Base-by-base conservation (phyloP, 1,284 basidiomycete genomes). In the Boletus mariae region DNA sequence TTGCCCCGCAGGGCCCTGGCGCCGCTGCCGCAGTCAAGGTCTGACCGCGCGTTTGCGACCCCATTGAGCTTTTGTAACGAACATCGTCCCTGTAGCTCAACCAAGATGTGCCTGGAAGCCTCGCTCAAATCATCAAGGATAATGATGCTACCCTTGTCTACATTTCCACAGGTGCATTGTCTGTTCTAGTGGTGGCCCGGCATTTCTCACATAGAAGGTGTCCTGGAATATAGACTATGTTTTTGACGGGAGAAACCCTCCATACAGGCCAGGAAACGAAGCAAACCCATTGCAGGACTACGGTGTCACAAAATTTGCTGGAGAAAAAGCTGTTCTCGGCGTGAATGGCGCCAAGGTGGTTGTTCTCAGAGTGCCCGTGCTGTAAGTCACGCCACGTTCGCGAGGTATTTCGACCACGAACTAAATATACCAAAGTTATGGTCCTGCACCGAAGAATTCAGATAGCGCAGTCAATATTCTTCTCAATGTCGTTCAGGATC, bases 401-500 rank as follows among this genome's bases (percentile, higher is more conserved):
- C 9, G 38, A 20, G 9, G n/a, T 25, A 23, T 32, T 37, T 25
- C 40, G 29, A 45, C n/a, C 12, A 5, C 28, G 15, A 47, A 5
- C n/a, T 29, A 7, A 29, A 29, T 28, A 15, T n/a, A 7, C 11
- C 25, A 11, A 59, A 92, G 90, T 59, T 93, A 93, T 62, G 91
- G 90, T 0, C 87, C 88, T 4, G 81, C 86, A 5, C 80, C 82
- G 26, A 80, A 80, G 51, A 90, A 92, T 61, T 79, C 83, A 5
- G 91, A 94, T 60, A 83, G 82, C 7, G 90, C 91, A 0, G 77
- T 94, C 55, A 93, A 93, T 63, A 78, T 88, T 55, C 76, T 94
- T 11, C 66, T 92, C 25, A 90, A 93, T 65, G 73, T 91, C 43
- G 88, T 93, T 1, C 73, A 80, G 55, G 87, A 91, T 62, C 87